Percentiles rank a stretch among this genome's conserved stretches.
Evolutionary conservation across 768 basidiomycete genomes (phyloP).

Genomic region (Megacollybia marginata): DNA sequence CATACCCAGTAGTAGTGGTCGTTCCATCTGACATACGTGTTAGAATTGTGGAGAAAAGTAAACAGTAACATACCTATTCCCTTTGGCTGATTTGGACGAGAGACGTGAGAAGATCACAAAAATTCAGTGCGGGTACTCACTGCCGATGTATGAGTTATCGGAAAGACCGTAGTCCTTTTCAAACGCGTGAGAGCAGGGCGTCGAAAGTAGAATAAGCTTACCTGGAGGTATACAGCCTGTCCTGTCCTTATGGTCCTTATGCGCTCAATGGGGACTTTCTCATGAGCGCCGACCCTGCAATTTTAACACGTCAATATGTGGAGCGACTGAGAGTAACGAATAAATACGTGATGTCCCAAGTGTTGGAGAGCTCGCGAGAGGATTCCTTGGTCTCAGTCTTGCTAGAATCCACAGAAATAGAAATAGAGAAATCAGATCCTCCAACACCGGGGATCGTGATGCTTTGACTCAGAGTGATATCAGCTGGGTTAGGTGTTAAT

Average conservation of each 20-base stretch:
- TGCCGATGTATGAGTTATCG: not conserved
- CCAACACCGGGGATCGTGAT: not conserved
- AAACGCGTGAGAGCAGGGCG: not conserved
- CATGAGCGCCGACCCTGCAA: not conserved
- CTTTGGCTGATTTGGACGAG: not conserved
- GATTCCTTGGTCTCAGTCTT: not conserved
- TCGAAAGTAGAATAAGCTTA: not conserved
- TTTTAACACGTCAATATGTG: not conserved
- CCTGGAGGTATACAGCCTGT: not conserved
- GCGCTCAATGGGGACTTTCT: slow-evolving; percentile 1
- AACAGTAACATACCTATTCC: not conserved
- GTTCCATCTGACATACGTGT: not conserved
- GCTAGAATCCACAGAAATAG: not conserved
- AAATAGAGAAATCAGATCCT: not conserved
- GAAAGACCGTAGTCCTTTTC: not conserved
- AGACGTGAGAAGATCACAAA: not conserved
- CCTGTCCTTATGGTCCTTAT: not conserved
- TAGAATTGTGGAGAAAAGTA: not conserved
- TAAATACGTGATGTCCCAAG: not conserved
- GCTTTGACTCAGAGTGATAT: not conserved
- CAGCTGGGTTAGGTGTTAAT: not conserved
- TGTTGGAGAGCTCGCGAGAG: not conserved
- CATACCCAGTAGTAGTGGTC: slow-evolving; percentile 1
- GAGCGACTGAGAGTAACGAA: not conserved
- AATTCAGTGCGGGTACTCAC: not conserved